Conservation (phyloP, 2,329 filamentous ascomycete genomes). For the Lecanosticta acicola region DNA sequence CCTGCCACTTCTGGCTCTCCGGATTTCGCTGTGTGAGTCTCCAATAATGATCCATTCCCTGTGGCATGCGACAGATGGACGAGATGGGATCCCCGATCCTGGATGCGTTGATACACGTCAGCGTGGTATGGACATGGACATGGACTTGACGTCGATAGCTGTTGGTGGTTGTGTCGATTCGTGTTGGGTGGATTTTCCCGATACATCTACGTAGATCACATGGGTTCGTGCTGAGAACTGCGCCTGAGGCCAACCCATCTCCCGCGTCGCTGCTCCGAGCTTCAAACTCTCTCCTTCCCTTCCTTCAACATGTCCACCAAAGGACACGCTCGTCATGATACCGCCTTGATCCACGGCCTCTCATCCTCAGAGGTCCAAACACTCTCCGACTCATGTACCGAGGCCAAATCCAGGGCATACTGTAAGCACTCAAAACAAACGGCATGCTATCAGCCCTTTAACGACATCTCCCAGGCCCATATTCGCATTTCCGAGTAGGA, state of each 20-base stretch:
- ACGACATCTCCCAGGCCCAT: slow-evolving; percentile 53
- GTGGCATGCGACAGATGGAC: not conserved
- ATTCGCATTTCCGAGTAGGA: slow-evolving; percentile 88
- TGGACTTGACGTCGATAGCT: not conserved
- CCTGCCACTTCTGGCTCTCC: too few species aligned
- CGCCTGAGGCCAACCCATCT: not conserved
- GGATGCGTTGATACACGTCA: not conserved
- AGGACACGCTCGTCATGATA: slow-evolving; percentile 35
- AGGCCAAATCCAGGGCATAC: slow-evolving; percentile 74
- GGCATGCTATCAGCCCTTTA: not conserved
- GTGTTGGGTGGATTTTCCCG: too few species aligned
- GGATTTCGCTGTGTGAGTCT: too few species aligned
- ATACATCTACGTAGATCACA: too few species aligned
- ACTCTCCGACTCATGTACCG: slow-evolving; percentile 58
- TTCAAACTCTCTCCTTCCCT: slow-evolving; percentile 14
- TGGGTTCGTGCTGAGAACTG: not conserved
- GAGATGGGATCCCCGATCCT: not conserved
- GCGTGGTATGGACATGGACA: not conserved
- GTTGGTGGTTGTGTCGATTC: too few species aligned
- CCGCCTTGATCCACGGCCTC: slow-evolving; percentile 48
- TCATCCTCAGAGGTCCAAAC: slow-evolving; percentile 58
- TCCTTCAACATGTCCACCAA: slow-evolving; percentile 31
- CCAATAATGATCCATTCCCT: too few species aligned
- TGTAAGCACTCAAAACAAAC: slow-evolving; percentile 48
- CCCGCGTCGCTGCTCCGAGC: not conserved